Evolutionary conservation across 2,329 filamentous ascomycete genomes (phyloP).

Genomic region (Calonectria ilicicola): DNA sequence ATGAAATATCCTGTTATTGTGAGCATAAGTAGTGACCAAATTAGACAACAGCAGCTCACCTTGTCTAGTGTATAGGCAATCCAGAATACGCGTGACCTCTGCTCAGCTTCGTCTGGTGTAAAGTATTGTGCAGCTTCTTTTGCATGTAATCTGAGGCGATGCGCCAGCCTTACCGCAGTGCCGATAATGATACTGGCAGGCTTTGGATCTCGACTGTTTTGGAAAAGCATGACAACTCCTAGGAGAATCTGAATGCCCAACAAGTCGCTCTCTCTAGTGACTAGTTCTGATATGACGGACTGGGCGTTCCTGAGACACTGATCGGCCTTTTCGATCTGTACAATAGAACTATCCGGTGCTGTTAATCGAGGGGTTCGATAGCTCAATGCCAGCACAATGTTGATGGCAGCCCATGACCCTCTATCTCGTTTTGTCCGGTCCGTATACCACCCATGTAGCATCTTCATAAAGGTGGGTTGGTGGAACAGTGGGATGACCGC

Average conservation of each 20-base stretch:
- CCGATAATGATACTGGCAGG: constrained; percentile 53
- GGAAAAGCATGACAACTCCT: constrained; percentile 52
- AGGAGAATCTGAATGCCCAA: constrained; percentile 54
- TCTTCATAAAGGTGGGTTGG: constrained; percentile 49
- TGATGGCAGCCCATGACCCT: constrained; percentile 53
- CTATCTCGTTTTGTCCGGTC: constrained; percentile 32
- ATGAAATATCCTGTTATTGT: constrained; percentile 46
- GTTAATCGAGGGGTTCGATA: constrained; percentile 42
- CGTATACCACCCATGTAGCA: constrained; percentile 51
- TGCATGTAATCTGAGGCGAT: constrained; percentile 51
- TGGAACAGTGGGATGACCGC: constrained; percentile 52
- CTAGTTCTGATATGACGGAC: constrained; percentile 52
- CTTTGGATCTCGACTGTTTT: constrained; percentile 51
- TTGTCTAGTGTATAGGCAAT: constrained; percentile 56
- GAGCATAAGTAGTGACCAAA: fast-evolving
- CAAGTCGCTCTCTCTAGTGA: constrained; percentile 51
- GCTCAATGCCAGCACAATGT: constrained; percentile 53
- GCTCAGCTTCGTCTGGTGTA: constrained; percentile 46
- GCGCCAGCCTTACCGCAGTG: constrained; percentile 53
- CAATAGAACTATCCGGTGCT: constrained; percentile 27
- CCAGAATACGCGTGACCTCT: constrained; percentile 55
- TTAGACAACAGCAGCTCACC: constrained; percentile 30
- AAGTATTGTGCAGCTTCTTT: constrained; percentile 39
- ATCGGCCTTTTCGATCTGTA: constrained; percentile 38
- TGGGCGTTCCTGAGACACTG: constrained; percentile 53